Percentiles rank a stretch among this genome's conserved stretches.
These are phyloP conservation scores for Themeda triandra DNA, from an alignment of 176 grass and related monocot species.

Conservation along the genomic window DNA sequence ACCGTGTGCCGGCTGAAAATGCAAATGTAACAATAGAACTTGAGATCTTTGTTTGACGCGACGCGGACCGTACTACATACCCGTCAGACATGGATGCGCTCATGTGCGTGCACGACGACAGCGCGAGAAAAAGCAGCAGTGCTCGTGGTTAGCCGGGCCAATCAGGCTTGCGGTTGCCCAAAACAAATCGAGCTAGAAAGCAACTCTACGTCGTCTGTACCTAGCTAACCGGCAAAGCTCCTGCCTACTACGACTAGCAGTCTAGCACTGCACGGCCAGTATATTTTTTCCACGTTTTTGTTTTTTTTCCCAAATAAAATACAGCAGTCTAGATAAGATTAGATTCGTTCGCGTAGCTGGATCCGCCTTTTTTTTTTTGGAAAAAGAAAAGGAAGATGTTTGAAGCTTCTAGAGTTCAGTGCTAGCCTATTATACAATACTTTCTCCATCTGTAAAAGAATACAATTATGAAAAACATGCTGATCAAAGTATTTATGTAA, in stretches of 20 bases:
- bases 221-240: background rate
- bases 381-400: background rate
- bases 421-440: too few species aligned
- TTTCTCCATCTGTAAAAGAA: too few species aligned
- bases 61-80: too few species aligned
- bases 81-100: too few species aligned
- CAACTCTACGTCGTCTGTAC: background rate
- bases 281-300: background rate
- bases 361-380: background rate
- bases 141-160: conserved; percentile 22
- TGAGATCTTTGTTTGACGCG: background rate
- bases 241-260: background rate
- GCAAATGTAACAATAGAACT: background rate
- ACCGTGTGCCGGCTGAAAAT: background rate
- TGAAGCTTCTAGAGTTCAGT: background rate
- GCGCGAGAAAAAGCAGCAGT: background rate
- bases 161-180: conserved; percentile 5
- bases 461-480: too few species aligned
- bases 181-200: background rate
- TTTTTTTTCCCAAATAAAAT: background rate
- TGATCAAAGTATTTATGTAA: too few species aligned
- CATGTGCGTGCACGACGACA: background rate
- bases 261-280: background rate
- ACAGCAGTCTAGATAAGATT: background rate
- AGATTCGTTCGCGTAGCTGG: background rate